These are phyloP conservation scores for Allium fistulosum DNA, from an alignment of 106 monocot species.

Conservation along the genomic window DNA sequence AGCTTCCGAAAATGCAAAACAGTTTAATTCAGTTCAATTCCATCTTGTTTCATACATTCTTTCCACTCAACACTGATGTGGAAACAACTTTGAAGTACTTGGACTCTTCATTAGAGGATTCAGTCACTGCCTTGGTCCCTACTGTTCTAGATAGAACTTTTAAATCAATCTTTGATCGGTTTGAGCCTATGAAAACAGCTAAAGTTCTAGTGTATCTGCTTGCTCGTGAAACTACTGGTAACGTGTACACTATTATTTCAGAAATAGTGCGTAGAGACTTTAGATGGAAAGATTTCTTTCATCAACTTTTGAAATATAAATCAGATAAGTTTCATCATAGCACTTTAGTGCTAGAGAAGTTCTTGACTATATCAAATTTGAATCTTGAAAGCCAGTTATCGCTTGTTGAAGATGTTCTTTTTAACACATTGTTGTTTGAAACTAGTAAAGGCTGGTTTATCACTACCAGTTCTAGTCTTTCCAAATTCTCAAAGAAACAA, in stretches of 20 bases:
- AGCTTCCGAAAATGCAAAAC: not conserved
- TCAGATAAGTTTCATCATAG: not conserved
- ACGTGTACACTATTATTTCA: not conserved
- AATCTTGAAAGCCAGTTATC: not conserved
- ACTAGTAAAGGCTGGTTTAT: not conserved
- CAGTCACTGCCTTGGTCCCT: not conserved
- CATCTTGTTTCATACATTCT: not conserved
- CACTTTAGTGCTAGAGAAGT: not conserved
- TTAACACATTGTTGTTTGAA: not conserved
- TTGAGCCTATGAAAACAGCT: constrained; percentile 2
- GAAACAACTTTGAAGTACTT: not conserved
- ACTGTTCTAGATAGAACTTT: not conserved
- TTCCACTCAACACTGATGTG: not conserved
- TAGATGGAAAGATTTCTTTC: not conserved
- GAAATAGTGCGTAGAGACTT: not conserved
- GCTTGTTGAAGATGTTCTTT: constrained; percentile 1
- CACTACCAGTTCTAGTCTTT: not conserved
- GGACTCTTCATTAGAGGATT: not conserved
- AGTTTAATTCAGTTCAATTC: not conserved
- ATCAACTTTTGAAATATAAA: not conserved
- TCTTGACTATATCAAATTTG: not conserved
- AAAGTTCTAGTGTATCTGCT: not conserved
- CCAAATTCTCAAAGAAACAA: not conserved
- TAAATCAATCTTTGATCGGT: not conserved
- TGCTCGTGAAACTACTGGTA: not conserved